A percentile compares a stretch with the other conserved stretches of the same genome.
Conservation (phyloP, 2,329 filamentous ascomycete genomes). For the Albophoma yamanashiensis region DNA sequence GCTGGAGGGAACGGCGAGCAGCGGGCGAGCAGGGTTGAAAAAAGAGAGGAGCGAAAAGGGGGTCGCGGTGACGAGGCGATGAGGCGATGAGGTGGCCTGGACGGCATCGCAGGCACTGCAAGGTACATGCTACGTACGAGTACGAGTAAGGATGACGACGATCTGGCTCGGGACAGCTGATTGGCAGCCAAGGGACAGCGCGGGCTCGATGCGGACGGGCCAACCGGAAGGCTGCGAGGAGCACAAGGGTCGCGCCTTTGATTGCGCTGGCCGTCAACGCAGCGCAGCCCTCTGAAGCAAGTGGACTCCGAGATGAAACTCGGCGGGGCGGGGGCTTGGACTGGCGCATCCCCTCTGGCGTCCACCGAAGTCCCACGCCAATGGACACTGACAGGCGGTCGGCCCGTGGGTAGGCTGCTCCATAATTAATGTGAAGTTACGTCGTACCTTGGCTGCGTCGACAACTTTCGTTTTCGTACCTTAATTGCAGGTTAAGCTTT, state of each 20-base stretch:
- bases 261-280: neutral
- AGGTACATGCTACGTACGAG: too few relatives aligned
- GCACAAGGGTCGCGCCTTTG: neutral
- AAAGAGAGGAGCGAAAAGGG: neutral
- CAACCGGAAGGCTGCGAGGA: neutral
- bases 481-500: too few relatives aligned
- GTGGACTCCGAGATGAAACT: neutral
- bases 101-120: neutral
- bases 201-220: neutral
- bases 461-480: too few relatives aligned
- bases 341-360: too few relatives aligned
- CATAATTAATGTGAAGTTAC: too few relatives aligned
- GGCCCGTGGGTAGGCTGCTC: too few relatives aligned
- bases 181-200: neutral
- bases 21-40: too few relatives aligned
- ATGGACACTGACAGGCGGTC: too few relatives aligned
- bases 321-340: neutral
- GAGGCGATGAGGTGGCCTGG: neutral
- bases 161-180: neutral
- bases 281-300: neutral
- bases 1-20: neutral
- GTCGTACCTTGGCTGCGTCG: too few relatives aligned
- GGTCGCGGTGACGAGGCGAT: neutral
- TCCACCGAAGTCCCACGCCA: too few relatives aligned
- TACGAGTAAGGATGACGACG: neutral